Base-by-base conservation (phyloP, 2,329 filamentous ascomycete genomes). In the Cladophialophora bantiana region DNA sequence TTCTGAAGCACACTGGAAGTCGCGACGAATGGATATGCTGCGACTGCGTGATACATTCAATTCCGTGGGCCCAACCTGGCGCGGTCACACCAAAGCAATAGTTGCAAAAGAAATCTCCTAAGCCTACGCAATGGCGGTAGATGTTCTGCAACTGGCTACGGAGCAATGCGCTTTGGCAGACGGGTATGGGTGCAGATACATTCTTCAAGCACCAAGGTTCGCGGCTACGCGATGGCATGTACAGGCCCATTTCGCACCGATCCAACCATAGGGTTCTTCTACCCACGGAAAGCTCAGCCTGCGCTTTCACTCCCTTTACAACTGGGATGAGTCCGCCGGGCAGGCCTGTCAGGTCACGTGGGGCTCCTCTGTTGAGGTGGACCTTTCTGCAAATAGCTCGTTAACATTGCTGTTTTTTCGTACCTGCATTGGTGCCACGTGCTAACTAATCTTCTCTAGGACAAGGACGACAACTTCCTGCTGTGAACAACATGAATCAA, bases 401-500 rank as follows among this genome's bases (percentile, higher is more conserved):
- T 55, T 34, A 36, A 55, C n/a, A 36, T 55, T 55, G 31, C 18
- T 55, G 31, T 13, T 36, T 36, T 42, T 35, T 31, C 12, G 55
- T 58, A 58, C 34, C 55, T 42, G 26, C 42, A 38, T 48, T 38
- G 45, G 45, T 26, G 31, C 31, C 31, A 53, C n/a, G 45, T 26
- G 50, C 54, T 66, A 42, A 64, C 48, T 58, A 32, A 57, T 53
- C 40, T 26, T 65, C 35, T 58, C 9, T 56, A 73, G 71, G 70
- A 66, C 68, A 67, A 62, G 64, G 62, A 38, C 69, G 71, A 66
- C 69, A 71, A 32, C 55, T 70, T 38, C 65, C 66, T 59, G 63
- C 68, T 31, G 54, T 64, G 58, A 69, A 70, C 45, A 73, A 70
- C 40, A 68, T 69, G 45, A 70, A 60, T 40, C 69, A 65, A 59